Evolutionary conservation across 2,329 filamentous ascomycete genomes (phyloP), one percentile per base, ranked within the genome.

Genomic region (Sporothrix dimorphospora): DNA sequence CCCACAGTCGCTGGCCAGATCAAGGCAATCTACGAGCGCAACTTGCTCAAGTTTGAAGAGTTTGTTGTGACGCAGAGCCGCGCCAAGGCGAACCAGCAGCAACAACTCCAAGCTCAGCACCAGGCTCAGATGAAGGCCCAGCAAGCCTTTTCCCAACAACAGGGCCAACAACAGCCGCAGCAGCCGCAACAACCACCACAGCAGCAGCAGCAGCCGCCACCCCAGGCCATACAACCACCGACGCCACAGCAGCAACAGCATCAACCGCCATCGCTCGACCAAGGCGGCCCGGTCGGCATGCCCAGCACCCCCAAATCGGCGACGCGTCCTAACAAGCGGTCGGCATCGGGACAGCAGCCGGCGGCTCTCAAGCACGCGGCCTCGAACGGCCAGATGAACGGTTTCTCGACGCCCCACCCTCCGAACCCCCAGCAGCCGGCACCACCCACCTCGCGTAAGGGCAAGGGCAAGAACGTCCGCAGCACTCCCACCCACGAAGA

Each of bases 21-120:
- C 76, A 89, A 90, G 76, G 85, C 87, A 38, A 86, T 93, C 7
- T 97, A 96, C 80, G 91, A 94, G 77, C 86, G 88, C 47, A 94
- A 94, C 75, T 82, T 98, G 6, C 82, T 87, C 34, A 87, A 90
- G 42, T 98, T 97, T 75, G 94, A 98, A 79, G 88, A 90, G 73
- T 87, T 87, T 1, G 92, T 87, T 83, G 78, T 67, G 45, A 67
- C 86, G 76, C 88, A 89, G 74, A 85, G 84, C 75, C 84, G 83
- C 34, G 83, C 85, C 57, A 85, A 85, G 76, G 85, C 87, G 78
- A 82, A 85, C 69, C 86, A 74, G 24, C 69, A 72, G 7, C 73
- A 72, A 42, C 73, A 69, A 16, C 68, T 65, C 34, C 74, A 74
- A 80, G 24, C 83, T 82, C 82, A 80, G 75, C 81, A 81, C 73